phyloP scores from a whole-genome alignment of 2,329 filamentous ascomycete species.

The Trichophyton simii region DNA sequence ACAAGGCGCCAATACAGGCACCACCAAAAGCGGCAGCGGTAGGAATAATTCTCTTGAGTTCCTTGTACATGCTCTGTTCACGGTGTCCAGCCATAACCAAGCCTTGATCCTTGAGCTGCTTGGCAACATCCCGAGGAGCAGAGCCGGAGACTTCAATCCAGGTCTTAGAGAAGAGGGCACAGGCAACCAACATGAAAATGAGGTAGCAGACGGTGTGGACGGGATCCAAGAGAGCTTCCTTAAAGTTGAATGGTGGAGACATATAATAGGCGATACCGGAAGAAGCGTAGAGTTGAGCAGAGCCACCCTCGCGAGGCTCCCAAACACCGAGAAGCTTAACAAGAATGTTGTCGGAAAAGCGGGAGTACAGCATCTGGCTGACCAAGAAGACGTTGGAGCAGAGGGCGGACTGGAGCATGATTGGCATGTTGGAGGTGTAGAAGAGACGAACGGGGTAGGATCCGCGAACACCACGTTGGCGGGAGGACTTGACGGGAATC shows the following conservation, averaged over 20 bases:
- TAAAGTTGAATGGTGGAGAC: constrained; percentile 96
- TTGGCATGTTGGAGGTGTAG: constrained; percentile 99
- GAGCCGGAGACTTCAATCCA: constrained; percentile 99
- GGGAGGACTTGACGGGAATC: constrained; percentile 98
- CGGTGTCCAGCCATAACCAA: constrained; percentile 98
- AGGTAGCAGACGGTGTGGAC: constrained; percentile 95
- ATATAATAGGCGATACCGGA: constrained; percentile 99
- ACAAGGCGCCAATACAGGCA: constrained; percentile 96
- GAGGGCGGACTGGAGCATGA: constrained; percentile 98
- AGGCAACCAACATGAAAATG: constrained; percentile 93
- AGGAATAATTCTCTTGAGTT: constrained; percentile 97
- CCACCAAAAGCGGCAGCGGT: constrained; percentile 96
- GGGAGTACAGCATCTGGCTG: constrained; percentile 98
- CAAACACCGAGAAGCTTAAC: constrained; percentile 96
- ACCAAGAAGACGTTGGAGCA: constrained; percentile 99
- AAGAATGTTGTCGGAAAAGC: constrained; percentile 96
- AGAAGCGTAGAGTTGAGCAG: constrained; percentile 83
- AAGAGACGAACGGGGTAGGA: constrained; percentile 98
- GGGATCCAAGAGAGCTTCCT: constrained; percentile 88
- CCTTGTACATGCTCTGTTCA: constrained; percentile 99
- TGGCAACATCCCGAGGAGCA: constrained; percentile 92
- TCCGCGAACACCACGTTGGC: constrained; percentile 95
- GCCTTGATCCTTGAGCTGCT: constrained; percentile 99
- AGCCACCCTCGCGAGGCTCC: constrained; percentile 84
- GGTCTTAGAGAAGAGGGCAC: constrained; percentile 98